These are phyloP conservation scores for Wickerhamiella australiensis DNA, from an alignment of 805 yeast species.

Conservation along the genomic window DNA sequence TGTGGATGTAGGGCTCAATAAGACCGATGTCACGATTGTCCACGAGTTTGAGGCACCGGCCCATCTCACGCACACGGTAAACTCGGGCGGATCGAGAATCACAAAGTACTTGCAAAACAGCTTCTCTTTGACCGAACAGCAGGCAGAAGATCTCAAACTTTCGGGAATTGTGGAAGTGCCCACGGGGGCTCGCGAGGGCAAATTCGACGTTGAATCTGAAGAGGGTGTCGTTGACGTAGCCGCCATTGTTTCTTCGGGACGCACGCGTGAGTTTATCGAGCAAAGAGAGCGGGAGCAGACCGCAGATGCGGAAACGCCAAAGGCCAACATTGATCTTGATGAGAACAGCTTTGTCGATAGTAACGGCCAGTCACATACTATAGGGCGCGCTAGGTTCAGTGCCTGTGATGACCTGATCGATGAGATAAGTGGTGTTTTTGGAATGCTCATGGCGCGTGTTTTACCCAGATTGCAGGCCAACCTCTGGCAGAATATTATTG, in stretches of 20 bases:
- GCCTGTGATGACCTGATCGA: conserved; percentile 56
- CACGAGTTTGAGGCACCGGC: conserved; percentile 53
- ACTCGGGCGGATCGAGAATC: conserved; percentile 53
- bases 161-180: conserved; percentile 70
- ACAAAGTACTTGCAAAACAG: conserved; percentile 39
- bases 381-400: conserved; percentile 85
- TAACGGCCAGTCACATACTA: conserved; percentile 41
- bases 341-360: conserved; percentile 58
- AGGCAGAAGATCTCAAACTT: conserved; percentile 62
- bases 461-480: conserved; percentile 65
- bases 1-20: conserved; percentile 66
- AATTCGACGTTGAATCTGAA: conserved; percentile 34
- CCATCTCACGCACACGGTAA: conserved; percentile 40
- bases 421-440: conserved; percentile 42
- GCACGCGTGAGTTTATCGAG: conserved; percentile 57
- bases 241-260: conserved; percentile 68
- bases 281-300: conserved; percentile 44
- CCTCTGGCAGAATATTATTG: conserved; percentile 69
- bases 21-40: conserved; percentile 71
- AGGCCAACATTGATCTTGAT: conserved; percentile 54
- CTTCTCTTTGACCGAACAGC: conserved; percentile 49
- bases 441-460: conserved; percentile 41
- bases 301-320: conserved; percentile 29
- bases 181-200: conserved; percentile 27
- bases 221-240: conserved; percentile 82